Conservation (phyloP, 2,329 filamentous ascomycete genomes). For the Trichophyton mentagrophytes region DNA sequence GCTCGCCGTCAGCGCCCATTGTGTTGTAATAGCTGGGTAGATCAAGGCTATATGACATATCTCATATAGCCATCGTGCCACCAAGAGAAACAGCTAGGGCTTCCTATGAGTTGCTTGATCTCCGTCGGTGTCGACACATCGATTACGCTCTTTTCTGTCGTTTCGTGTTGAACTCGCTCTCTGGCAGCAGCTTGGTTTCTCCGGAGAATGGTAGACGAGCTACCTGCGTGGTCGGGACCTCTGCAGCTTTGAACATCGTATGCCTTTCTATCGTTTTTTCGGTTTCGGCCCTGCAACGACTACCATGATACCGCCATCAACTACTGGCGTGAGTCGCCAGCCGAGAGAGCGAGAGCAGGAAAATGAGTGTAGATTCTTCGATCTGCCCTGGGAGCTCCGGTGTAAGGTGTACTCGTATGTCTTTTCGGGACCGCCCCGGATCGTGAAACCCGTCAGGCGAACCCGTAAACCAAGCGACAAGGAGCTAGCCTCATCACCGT, state of each 20-base stretch:
- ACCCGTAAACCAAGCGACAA: not conserved
- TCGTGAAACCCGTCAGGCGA: not conserved
- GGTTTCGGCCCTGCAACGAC: not conserved
- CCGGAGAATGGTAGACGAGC: not conserved
- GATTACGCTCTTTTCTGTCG: not conserved
- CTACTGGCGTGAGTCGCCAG: not conserved
- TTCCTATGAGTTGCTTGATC: constrained; percentile 34
- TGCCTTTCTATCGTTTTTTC: not conserved
- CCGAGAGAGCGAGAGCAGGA: not conserved
- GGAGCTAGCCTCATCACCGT: not conserved
- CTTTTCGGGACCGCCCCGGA: not conserved
- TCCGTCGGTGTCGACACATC: constrained; percentile 38
- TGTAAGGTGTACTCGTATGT: not conserved
- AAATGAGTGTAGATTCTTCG: constrained; percentile 1
- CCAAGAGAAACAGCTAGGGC: constrained; percentile 39
- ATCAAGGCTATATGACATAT: constrained; percentile 21
- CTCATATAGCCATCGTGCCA: constrained; percentile 29
- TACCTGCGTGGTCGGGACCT: not conserved
- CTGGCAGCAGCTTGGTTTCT: not conserved
- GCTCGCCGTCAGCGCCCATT: constrained; percentile 32
- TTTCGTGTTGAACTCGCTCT: not conserved
- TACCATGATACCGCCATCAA: not conserved
- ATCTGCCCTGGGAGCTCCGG: constrained; percentile 1
- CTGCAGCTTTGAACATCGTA: not conserved
- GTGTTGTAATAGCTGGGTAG: constrained; percentile 48